These are phyloP conservation scores for Leishmania braziliensis DNA, from an alignment of 208 protist species.

Conservation along the genomic window DNA sequence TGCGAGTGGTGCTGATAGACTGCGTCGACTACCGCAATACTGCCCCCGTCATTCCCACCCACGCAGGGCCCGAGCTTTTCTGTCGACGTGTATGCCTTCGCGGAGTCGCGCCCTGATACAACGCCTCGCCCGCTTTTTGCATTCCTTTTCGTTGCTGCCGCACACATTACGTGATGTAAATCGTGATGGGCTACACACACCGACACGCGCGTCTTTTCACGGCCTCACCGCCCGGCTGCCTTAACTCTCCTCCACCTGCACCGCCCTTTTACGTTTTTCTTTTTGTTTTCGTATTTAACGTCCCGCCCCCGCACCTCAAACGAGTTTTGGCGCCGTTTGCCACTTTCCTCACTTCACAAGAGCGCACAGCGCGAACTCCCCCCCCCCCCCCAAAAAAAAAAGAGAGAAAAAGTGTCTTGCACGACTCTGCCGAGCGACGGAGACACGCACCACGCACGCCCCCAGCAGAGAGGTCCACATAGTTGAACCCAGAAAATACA, in stretches of 20 bases:
- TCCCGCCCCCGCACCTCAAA: neutral
- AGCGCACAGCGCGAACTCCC: neutral
- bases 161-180: neutral
- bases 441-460: neutral
- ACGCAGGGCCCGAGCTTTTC: neutral
- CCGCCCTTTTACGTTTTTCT: slow-evolving; percentile 9
- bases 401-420: neutral
- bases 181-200: neutral
- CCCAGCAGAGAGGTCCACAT: neutral
- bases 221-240: neutral
- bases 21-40: neutral
- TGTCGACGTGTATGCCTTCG: neutral
- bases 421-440: neutral
- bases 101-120: neutral
- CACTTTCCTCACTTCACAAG: neutral
- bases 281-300: neutral
- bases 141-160: neutral
- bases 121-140: neutral
- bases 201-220: neutral
- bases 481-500: neutral
- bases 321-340: neutral
- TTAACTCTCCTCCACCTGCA: neutral
- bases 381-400: too few relatives aligned
- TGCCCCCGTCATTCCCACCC: neutral
- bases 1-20: neutral